Percentiles rank a stretch among this genome's conserved stretches.
These are phyloP conservation scores for Talaromyces stipitatus DNA, from an alignment of 495 filamentous ascomycete genomes.

Conservation along the genomic window DNA sequence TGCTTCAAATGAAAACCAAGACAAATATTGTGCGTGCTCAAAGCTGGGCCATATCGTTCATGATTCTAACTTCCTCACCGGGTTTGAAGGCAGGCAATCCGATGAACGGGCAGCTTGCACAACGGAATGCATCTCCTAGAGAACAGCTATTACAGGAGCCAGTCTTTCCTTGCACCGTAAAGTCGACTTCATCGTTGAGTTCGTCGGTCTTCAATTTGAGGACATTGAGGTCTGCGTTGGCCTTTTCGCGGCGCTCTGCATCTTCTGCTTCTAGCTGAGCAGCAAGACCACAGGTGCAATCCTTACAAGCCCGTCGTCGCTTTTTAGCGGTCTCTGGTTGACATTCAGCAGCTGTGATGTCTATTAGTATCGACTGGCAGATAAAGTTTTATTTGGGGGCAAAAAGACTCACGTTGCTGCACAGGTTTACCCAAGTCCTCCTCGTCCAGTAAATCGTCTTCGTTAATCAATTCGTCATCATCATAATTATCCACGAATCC, in stretches of 20 bases:
- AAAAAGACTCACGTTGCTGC: constrained; percentile 58
- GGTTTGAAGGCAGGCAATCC: constrained; percentile 94
- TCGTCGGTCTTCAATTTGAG: constrained; percentile 74
- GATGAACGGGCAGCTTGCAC: constrained; percentile 81
- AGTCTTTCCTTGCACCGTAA: constrained; percentile 91
- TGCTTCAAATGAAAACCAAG: background rate
- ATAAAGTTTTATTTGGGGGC: constrained; percentile 8
- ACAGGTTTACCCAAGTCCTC: constrained; percentile 69
- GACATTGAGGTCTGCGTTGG: constrained; percentile 51
- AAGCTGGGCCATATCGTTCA: constrained; percentile 83
- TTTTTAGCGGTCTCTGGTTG: constrained; percentile 78
- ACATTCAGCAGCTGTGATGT: constrained; percentile 64
- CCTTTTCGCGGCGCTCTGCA: constrained; percentile 52
- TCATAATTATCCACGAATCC: constrained; percentile 2
- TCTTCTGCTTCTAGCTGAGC: constrained; percentile 76
- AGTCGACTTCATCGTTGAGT: constrained; percentile 74
- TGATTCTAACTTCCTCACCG: constrained; percentile 81
- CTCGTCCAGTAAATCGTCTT: constrained; percentile 75
- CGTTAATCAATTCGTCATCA: constrained; percentile 64
- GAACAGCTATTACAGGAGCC: constrained; percentile 91
- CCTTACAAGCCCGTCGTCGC: constrained; percentile 89
- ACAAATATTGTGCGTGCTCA: constrained; percentile 25
- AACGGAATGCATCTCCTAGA: constrained; percentile 82
- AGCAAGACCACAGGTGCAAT: constrained; percentile 90
- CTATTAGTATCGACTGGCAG: background rate